These are phyloP conservation scores for Xylariaceae sp. DNA, from an alignment of 2,329 filamentous ascomycete genomes.

Conservation along the genomic window DNA sequence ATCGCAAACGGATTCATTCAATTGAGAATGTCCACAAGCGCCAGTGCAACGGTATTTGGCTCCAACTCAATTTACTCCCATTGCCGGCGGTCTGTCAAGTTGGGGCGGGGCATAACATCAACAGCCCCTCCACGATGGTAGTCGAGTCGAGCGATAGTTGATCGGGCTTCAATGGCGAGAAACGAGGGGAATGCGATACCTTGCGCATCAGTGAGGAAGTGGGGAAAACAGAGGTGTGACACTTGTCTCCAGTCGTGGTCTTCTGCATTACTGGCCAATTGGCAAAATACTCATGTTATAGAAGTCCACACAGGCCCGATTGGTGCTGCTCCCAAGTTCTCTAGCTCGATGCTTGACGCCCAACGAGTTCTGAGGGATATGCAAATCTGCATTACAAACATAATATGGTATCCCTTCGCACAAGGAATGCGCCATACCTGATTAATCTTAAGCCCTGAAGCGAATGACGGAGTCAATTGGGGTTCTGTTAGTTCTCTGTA, in stretches of 20 bases:
- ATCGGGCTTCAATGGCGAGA: slow-evolving; percentile 2
- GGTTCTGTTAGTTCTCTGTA: slow-evolving; percentile 5
- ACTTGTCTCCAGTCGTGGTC: slow-evolving; percentile 5
- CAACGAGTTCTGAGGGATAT: slow-evolving; percentile 14
- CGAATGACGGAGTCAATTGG: slow-evolving; percentile 25
- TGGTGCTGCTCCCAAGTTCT: neutral
- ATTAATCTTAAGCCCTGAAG: slow-evolving; percentile 6
- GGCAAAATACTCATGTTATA: neutral
- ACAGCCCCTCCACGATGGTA: too few relatives aligned
- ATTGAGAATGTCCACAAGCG: too few relatives aligned
- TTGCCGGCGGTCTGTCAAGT: too few relatives aligned
- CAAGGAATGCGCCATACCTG: too few relatives aligned
- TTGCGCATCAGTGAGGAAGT: slow-evolving; percentile 6
- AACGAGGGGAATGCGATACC: slow-evolving; percentile 8
- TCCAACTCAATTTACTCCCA: too few relatives aligned
- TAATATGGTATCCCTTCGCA: too few relatives aligned
- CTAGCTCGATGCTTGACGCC: slow-evolving; percentile 22
- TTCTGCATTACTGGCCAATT: slow-evolving; percentile 2
- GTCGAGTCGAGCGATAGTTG: neutral
- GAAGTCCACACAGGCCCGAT: neutral
- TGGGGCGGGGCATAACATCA: too few relatives aligned
- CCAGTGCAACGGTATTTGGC: too few relatives aligned
- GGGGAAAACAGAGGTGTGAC: slow-evolving; percentile 9
- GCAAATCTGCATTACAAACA: too few relatives aligned
- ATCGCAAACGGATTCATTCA: too few relatives aligned